A percentile compares a stretch with the other conserved stretches of the same genome.
phyloP scores from a whole-genome alignment of 108 stramenopile genomes.

The Fistulifera solaris region DNA sequence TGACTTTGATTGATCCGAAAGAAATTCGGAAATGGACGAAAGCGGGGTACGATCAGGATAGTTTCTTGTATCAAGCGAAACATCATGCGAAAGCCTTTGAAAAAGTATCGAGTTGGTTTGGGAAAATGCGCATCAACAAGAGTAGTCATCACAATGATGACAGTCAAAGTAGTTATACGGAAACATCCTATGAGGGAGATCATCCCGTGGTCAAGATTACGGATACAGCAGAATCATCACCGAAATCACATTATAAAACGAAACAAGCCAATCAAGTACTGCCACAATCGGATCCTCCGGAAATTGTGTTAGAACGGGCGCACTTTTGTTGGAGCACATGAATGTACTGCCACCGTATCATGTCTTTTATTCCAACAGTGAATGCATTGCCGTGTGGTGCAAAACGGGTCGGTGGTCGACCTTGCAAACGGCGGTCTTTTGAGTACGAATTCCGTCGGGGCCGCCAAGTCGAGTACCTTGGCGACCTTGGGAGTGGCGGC shows the following conservation, averaged over 20 bases:
- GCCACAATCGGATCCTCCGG: conserved; percentile 22
- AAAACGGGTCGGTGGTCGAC: conserved; percentile 54
- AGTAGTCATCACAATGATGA: conserved; percentile 28
- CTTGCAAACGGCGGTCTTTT: conserved; percentile 46
- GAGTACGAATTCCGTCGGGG: conserved; percentile 45
- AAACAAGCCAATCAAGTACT: no score
- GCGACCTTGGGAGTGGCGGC: conserved; percentile 49
- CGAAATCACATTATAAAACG: no score
- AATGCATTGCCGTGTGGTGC: conserved; percentile 80
- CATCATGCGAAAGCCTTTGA: conserved; percentile 8
- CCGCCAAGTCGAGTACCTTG: conserved; percentile 53
- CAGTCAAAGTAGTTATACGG: conserved; percentile 21
- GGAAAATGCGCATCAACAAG: conserved; percentile 11
- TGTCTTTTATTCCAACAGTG: conserved; percentile 62
- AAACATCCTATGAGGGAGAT: no score
- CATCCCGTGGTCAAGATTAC: no score
- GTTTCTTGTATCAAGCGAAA: conserved; percentile 10
- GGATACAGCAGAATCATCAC: no score
- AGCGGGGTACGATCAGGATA: conserved; percentile 28
- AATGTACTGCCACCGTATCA: conserved; percentile 52
- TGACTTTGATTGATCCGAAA: conserved; percentile 33
- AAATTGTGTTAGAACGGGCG: conserved; percentile 38
- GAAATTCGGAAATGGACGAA: conserved; percentile 45
- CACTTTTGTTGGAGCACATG: conserved; percentile 35
- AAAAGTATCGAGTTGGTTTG: conserved; percentile 4